Evolutionary conservation across 1,284 basidiomycete genomes (phyloP).

Genomic region (Puccinia hordei): DNA sequence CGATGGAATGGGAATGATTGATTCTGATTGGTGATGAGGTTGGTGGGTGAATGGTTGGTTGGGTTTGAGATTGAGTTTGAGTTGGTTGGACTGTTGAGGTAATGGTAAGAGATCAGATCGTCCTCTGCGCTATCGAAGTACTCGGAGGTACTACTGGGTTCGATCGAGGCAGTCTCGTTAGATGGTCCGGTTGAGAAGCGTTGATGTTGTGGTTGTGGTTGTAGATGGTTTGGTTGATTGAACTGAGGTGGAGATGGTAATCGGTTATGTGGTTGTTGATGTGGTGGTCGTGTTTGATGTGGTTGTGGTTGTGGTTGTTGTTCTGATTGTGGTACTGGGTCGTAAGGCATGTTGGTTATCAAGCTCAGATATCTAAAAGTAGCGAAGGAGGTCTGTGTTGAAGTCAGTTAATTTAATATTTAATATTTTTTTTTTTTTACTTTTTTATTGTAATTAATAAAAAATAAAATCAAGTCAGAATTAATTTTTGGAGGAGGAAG

Average conservation of each 20-base stretch:
- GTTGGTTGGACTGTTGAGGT: not conserved
- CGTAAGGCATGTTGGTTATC: too few relatives aligned
- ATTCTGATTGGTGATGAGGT: not conserved
- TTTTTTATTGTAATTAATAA: too few relatives aligned
- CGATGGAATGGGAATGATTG: not conserved
- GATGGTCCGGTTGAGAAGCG: not conserved
- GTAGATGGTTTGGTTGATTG: not conserved
- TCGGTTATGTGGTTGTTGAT: too few relatives aligned
- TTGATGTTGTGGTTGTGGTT: not conserved
- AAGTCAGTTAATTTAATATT: too few relatives aligned
- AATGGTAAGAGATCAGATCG: not conserved
- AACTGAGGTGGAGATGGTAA: not conserved
- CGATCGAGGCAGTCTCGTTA: not conserved
- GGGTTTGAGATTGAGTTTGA: not conserved
- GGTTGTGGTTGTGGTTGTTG: too few relatives aligned
- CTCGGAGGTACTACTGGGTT: not conserved
- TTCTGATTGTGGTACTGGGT: too few relatives aligned
- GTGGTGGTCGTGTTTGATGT: too few relatives aligned
- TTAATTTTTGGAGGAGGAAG: too few relatives aligned
- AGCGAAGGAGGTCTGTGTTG: too few relatives aligned
- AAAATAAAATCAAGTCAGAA: too few relatives aligned
- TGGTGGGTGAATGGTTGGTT: not conserved
- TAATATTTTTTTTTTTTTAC: too few relatives aligned
- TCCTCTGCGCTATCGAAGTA: conserved; percentile 13
- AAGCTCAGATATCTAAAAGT: too few relatives aligned